Percentiles rank a stretch among this genome's conserved stretches.
phyloP scores from a whole-genome alignment of 176 grass and related monocot species.

The Ensete glaucum region DNA sequence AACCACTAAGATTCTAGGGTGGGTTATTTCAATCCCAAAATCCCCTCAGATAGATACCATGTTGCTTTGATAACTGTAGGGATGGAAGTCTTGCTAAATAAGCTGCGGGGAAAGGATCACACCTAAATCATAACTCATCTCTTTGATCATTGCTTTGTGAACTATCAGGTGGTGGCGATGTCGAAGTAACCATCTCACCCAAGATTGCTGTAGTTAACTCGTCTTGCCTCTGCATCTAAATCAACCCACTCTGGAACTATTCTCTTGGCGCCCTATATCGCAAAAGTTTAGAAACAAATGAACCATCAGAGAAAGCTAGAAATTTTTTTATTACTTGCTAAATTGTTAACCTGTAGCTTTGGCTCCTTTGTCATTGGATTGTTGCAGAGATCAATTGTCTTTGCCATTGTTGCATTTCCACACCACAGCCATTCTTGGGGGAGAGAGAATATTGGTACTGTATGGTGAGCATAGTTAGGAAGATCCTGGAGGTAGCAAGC shows the following conservation, averaged over 20 bases:
- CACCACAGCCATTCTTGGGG: constrained; percentile 99
- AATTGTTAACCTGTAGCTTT: constrained; percentile 74
- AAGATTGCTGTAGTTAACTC: constrained; percentile 63
- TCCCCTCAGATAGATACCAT: too few relatives aligned
- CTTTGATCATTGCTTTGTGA: not conserved
- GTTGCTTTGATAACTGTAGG: too few relatives aligned
- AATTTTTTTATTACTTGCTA: not conserved
- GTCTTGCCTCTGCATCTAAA: constrained; percentile 67
- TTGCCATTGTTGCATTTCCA: constrained; percentile 89
- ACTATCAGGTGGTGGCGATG: not conserved
- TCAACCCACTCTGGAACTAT: constrained; percentile 89
- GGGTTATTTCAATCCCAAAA: too few relatives aligned
- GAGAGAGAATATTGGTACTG: constrained; percentile 95
- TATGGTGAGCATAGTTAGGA: constrained; percentile 96
- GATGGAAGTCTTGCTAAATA: too few relatives aligned
- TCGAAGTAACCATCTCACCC: constrained; percentile 27
- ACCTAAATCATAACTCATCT: not conserved
- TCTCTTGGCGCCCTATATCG: constrained; percentile 74
- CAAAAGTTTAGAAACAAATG: not conserved
- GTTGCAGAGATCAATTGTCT: constrained; percentile 96
- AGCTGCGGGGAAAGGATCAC: not conserved
- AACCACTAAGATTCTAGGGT: too few relatives aligned
- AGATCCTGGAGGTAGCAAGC: constrained; percentile 57
- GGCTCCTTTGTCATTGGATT: constrained; percentile 99
- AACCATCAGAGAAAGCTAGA: not conserved